Base-by-base conservation (phyloP, 768 basidiomycete species). In the Lactifluus subvellereus region DNA sequence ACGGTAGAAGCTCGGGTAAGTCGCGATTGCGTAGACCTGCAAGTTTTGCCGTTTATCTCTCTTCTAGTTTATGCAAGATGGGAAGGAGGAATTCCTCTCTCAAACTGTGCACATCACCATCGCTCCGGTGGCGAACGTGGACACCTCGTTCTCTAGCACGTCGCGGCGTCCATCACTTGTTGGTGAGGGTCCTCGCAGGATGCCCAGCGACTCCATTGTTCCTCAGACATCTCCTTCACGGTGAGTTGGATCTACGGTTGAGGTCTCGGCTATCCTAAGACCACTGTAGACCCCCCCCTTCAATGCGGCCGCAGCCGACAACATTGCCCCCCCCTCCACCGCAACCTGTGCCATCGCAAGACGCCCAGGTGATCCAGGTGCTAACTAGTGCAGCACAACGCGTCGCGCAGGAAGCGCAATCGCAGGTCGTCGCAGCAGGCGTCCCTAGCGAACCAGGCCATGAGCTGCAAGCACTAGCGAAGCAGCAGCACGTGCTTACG, bases 401-500 rank as follows among this genome's bases (percentile, higher is more conserved):
- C 49, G 87, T 92, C 27, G 87, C 86, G 11, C 84, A 87, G 70
- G 85, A 88, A 70, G 84, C 82, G 3, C 85, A 88, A 66, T 84
- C 82, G 6, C 87, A 89, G 69, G 79, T 84, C 48, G 81, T 85
- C 59, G 82, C 80, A 18, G 76, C 79, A 20, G 76, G 76, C 27
- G 75, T 74, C 33, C 78, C 80, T n/a, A 80, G 64, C 56, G 77
- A 77, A 37, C 73, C 76, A 33, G 76, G 73, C 18, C 75, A 73
- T 8, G 79, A 86, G 67, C 72, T 89, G 11, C 82, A 87, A 69
- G 84, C 84, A 30, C 82, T 93, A 57, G 86, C 82, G 54, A 89
- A 89, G 72, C 90, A 92, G 76, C 89, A 88, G 69, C 84, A 90
- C 67, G 88, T 92, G 60, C 79, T 93, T 55, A 83, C 81, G 9